A percentile compares a stretch with the other conserved stretches of the same genome.
phyloP scores from a whole-genome alignment of 1,284 basidiomycete species.

The Tylopilus sp. region DNA sequence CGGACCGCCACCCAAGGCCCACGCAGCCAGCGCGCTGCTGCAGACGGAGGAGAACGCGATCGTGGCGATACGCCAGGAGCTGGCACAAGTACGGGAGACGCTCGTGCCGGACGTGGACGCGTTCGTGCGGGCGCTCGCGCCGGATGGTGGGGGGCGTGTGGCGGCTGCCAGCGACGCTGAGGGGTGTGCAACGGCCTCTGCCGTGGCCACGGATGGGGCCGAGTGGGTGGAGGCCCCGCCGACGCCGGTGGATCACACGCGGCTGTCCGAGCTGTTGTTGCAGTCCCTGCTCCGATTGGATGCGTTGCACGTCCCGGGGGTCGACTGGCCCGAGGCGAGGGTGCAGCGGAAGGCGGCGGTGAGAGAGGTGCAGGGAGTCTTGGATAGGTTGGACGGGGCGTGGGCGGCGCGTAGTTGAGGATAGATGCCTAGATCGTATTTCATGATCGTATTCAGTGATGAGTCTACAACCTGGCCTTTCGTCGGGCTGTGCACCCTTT shows the following conservation, averaged over 20 bases:
- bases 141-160: neutral
- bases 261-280: constrained; percentile 68
- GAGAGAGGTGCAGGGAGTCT: constrained; percentile 54
- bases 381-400: constrained; percentile 54
- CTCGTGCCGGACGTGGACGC: constrained; percentile 53
- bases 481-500: too few relatives aligned
- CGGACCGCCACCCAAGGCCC: constrained; percentile 14
- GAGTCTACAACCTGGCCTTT: too few relatives aligned
- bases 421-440: neutral
- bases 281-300: constrained; percentile 77
- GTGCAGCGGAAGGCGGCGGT: constrained; percentile 73
- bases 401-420: constrained; percentile 36
- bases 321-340: constrained; percentile 67
- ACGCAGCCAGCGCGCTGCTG: constrained; percentile 23
- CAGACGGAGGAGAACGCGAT: constrained; percentile 54
- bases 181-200: neutral
- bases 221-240: neutral
- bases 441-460: too few relatives aligned
- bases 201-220: neutral
- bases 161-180: neutral
- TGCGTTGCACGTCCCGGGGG: constrained; percentile 58
- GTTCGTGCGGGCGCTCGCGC: constrained; percentile 42
- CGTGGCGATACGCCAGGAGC: constrained; percentile 54
- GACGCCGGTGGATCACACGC: constrained; percentile 45
- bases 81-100: constrained; percentile 49